phyloP scores from a whole-genome alignment of 108 stramenopile species.

The Schizochytrium sp. region DNA sequence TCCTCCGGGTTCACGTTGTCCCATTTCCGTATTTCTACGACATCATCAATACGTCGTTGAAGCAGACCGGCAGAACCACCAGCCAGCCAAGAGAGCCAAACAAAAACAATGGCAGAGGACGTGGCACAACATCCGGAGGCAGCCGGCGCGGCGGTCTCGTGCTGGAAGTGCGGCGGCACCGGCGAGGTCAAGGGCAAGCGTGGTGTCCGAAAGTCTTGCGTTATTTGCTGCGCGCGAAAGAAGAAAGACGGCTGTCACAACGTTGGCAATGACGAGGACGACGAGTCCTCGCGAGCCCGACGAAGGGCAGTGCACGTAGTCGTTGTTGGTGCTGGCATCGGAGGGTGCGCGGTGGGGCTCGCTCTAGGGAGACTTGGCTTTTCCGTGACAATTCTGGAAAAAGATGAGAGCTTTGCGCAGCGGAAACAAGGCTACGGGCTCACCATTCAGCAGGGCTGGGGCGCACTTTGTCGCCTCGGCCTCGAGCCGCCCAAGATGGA shows the following conservation, averaged over 20 bases:
- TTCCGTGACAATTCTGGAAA: slow-evolving; percentile 58
- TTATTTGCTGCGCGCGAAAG: background rate
- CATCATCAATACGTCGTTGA: no score
- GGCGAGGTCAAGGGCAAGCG: background rate
- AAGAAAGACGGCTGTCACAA: background rate
- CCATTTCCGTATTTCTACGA: no score
- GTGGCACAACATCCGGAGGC: no score
- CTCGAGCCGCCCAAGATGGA: slow-evolving; percentile 17
- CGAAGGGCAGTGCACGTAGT: background rate
- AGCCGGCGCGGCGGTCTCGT: background rate
- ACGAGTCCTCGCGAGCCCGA: background rate
- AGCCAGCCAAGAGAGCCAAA: no score
- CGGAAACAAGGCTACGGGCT: slow-evolving; percentile 73
- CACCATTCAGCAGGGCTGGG: slow-evolving; percentile 74
- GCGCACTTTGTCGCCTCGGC: slow-evolving; percentile 59
- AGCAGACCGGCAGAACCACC: no score
- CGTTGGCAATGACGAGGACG: background rate
- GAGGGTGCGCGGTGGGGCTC: slow-evolving; percentile 63
- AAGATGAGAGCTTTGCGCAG: slow-evolving; percentile 59
- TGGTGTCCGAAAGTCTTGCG: background rate
- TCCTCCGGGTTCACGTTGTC: no score
- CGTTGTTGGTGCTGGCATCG: slow-evolving; percentile 70
- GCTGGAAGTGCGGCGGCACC: background rate
- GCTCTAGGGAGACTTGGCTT: slow-evolving; percentile 66
- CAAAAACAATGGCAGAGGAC: no score